phyloP scores from a whole-genome alignment of 345 rosid species.

The Euphorbia peplus region DNA sequence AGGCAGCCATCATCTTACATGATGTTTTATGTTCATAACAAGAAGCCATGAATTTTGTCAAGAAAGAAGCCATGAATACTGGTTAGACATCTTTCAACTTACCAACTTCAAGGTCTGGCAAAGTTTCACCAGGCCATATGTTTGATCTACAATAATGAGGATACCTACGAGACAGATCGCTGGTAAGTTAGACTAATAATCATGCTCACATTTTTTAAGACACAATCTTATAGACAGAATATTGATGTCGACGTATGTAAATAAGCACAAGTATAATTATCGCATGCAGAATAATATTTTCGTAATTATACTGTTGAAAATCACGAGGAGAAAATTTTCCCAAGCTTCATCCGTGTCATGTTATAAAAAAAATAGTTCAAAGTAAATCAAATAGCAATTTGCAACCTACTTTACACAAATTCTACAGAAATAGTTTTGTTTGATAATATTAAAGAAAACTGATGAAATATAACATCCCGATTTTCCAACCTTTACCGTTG shows the following conservation, averaged over 20 bases:
- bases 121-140: constrained; percentile 69
- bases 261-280: neutral
- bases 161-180: constrained; percentile 50
- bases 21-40: neutral
- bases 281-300: neutral
- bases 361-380: constrained; percentile 1
- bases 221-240: neutral
- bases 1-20: neutral
- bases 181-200: constrained; percentile 10
- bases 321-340: constrained; percentile 1
- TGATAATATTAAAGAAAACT: neutral
- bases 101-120: constrained; percentile 90
- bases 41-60: neutral
- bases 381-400: neutral
- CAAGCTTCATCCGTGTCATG: neutral
- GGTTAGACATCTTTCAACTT: constrained; percentile 16
- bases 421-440: neutral
- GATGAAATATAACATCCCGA: constrained; percentile 9
- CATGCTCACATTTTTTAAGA: neutral
- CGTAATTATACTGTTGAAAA: neutral
- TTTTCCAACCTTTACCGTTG: constrained; percentile 44
- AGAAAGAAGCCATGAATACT: neutral
- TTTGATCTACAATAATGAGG: constrained; percentile 87
- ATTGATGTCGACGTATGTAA: neutral
- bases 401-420: neutral